These are phyloP conservation scores for Penicillium pulvis DNA, from an alignment of 495 filamentous ascomycete genomes.

Conservation along the genomic window DNA sequence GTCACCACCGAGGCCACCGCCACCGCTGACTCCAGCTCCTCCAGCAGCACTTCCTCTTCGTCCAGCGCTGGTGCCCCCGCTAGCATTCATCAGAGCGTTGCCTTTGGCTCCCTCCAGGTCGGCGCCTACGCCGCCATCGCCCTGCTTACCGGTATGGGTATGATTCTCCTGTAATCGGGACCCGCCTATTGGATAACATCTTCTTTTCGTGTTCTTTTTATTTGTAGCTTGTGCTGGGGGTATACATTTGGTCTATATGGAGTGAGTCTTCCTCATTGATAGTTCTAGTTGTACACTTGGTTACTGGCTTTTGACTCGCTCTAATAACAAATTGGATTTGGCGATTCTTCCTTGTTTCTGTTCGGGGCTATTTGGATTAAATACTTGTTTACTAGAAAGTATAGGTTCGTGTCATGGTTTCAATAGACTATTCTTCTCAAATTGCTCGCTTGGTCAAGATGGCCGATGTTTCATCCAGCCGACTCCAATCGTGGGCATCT, in stretches of 20 bases:
- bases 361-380: not conserved
- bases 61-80: conserved; percentile 36
- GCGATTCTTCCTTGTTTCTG: conserved; percentile 1
- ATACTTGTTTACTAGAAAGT: not conserved
- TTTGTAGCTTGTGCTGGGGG: not conserved
- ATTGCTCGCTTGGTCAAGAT: conserved; percentile 30
- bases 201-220: conserved; percentile 6
- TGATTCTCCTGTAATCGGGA: conserved; percentile 63
- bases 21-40: conserved; percentile 23
- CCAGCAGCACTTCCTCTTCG: conserved; percentile 35
- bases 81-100: conserved; percentile 28
- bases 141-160: conserved; percentile 65
- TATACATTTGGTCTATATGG: not conserved
- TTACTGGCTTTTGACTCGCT: not conserved
- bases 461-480: conserved; percentile 31
- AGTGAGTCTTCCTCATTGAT: not conserved
- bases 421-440: conserved; percentile 3
- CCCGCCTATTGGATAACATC: not conserved
- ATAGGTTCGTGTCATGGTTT: conserved; percentile 3
- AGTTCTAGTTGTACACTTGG: not conserved
- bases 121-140: conserved; percentile 66
- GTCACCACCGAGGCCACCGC: conserved; percentile 56
- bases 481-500: conserved; percentile 59
- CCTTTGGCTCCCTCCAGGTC: conserved; percentile 61
- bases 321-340: conserved; percentile 3